These are phyloP conservation scores for Xerocomus minutiporus DNA, from an alignment of 1,284 basidiomycete genomes.

Conservation along the genomic window DNA sequence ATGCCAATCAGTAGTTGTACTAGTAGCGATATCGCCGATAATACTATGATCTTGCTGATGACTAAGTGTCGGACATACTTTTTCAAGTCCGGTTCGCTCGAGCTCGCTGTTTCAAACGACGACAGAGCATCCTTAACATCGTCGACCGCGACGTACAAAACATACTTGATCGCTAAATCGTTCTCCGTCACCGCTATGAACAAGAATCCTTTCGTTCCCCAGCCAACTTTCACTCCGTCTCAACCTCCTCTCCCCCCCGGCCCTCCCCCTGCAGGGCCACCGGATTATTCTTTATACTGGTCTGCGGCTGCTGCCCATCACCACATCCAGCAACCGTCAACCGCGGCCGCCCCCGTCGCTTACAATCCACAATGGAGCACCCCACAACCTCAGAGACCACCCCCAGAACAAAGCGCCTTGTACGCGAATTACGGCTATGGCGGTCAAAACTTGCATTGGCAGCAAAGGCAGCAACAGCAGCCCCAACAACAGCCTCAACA, in stretches of 20 bases:
- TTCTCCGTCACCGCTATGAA: constrained; percentile 46
- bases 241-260: constrained; percentile 76
- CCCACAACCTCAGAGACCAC: constrained; percentile 57
- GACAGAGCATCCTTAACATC: constrained; percentile 9
- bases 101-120: constrained; percentile 27
- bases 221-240: constrained; percentile 59
- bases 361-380: constrained; percentile 65
- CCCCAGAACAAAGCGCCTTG: constrained; percentile 68
- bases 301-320: constrained; percentile 53
- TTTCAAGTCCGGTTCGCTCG: constrained; percentile 6
- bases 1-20: not conserved
- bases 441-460: constrained; percentile 54
- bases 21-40: not conserved
- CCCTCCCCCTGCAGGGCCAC: constrained; percentile 67
- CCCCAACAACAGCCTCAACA: constrained; percentile 41
- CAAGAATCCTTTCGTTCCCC: constrained; percentile 74
- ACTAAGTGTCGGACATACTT: constrained; percentile 25
- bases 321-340: constrained; percentile 35
- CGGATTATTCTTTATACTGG: constrained; percentile 76
- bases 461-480: constrained; percentile 52
- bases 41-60: constrained; percentile 6
- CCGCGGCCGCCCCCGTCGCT: constrained; percentile 36
- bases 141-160: constrained; percentile 7
- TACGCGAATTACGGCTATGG: constrained; percentile 86
- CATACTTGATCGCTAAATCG: constrained; percentile 14